Evolutionary conservation across 306 rosid genomes (phyloP), one percentile per base, ranked within the genome.

Genomic region (Comarum palustre): DNA sequence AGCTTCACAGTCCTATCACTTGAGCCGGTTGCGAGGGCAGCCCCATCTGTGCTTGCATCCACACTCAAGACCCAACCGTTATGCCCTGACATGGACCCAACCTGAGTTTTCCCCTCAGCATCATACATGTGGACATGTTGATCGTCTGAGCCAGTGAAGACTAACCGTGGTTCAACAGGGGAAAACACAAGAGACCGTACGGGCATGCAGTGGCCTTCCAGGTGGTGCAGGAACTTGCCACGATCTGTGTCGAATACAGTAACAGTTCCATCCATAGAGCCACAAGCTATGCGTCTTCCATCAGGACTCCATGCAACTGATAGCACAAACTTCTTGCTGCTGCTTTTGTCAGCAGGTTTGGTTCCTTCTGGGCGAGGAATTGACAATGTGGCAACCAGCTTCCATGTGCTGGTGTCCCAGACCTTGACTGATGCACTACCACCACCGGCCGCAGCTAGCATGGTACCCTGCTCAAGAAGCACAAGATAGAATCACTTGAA

Each of bases 391-490:
- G 88, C 90, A 82, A 87, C 59, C 71, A 83, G 76, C 50, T 82
- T 78, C 99, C 99, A 95, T 4, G 99, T 77, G 79, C 76, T 77
- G 12, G 99, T 95, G 82, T 91, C 97, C 99, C 99, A 95, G 42
- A 95, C 87, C 81, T 91, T 95, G 72, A 95, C 86, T 0, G 99
- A 95, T 34, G 96, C 97, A 68, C 99, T 95, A 47, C 96, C 91
- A 73, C 99, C 99, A 11, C 99, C 97, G 42, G 99, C 99, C 73
- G 86, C 99, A n/a, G 99, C 99, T 81, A 92, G 85, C 82, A 90
- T 78, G 55, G 96, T 66, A 71, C 97, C 99, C 99, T 95, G 89
- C 65, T 45, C 31, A 61, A 15, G 15, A 25, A 57, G 63, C 43
- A 42, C 64, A 19, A 10, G 62, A 38, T 68, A 75, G 55, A 36